Evolutionary conservation across 106 monocot species (phyloP), one percentile per base, ranked within the genome.

Genomic region (Dendrobium officinale): DNA sequence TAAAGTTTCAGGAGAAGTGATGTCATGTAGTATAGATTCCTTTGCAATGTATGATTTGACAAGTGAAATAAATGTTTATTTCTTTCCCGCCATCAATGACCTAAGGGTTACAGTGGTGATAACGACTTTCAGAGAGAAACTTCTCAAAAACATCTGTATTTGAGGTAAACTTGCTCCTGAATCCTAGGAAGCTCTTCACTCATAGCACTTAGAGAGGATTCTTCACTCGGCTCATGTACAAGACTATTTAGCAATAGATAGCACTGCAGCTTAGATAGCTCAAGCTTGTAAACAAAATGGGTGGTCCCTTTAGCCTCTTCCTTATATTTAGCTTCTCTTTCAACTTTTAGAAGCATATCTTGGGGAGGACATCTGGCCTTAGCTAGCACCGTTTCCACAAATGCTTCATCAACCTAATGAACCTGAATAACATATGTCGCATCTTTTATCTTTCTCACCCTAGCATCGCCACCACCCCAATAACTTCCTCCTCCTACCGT

Each of bases 181-280:
- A 98, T 88, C 85, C 84, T 89, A 55, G 86, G 89, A 58, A 98
- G 88, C 75, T 98, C 98, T 72, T 88, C 92, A 73, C 92, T 94
- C 98, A 98, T 95, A 41, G 98, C 98, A 91, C 86, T 91, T 67
- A 92, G 88, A 20, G 86, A 55, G 58, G 92, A 87, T 27, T 92
- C 95, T 95, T 98, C 91, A 77, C 51, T 87, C 20, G 94, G 68
- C 43, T 91, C 88, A 55, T 87, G 76, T n/a, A 99, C 91, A 84
- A 99, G 92, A 7, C 98, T 95, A 90, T 99, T 99, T 95, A 99
- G 95, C 78, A 99, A 86, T 44, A 99, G 77, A 75, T 81, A 89
- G 74, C 95, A 99, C 17, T 72, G 68, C 54, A 91, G 86, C 44
- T 86, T 87, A 26, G 26, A 80, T 73, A 99, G 83, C n/a, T 95